These are phyloP conservation scores for Mitragyna speciosa DNA, from an alignment of 257 asterid genomes.

Conservation along the genomic window DNA sequence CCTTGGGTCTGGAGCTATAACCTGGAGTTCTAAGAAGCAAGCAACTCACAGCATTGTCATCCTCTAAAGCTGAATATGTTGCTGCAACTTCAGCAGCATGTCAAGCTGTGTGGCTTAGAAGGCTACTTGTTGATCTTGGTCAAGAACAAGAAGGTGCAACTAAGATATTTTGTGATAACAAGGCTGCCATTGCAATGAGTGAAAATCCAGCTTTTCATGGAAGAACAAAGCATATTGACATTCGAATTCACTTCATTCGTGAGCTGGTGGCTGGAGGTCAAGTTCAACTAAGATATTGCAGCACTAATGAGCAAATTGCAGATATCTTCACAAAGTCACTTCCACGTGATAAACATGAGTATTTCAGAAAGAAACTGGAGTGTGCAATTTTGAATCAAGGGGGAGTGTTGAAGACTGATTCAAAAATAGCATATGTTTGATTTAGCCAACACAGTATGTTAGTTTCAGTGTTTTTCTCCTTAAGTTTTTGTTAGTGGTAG, in stretches of 20 bases:
- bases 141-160: not conserved
- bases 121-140: not conserved
- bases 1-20: not conserved
- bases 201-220: conserved; percentile 3
- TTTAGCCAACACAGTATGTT: too few species aligned
- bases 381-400: too few species aligned
- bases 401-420: too few species aligned
- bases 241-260: not conserved
- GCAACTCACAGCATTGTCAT: not conserved
- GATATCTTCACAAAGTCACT: not conserved
- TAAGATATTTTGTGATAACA: not conserved
- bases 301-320: not conserved
- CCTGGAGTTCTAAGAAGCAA: conserved; percentile 1
- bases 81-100: conserved; percentile 1
- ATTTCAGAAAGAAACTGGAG: not conserved
- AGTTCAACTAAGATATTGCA: not conserved
- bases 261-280: not conserved
- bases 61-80: not conserved
- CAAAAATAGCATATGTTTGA: too few species aligned
- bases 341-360: not conserved
- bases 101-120: not conserved
- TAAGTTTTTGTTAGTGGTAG: too few species aligned
- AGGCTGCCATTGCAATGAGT: conserved; percentile 1
- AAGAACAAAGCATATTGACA: not conserved
- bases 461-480: too few species aligned